Evolutionary conservation across 129 eudicot species (phyloP).

Genomic region (Centrapalus pauciflorus): DNA sequence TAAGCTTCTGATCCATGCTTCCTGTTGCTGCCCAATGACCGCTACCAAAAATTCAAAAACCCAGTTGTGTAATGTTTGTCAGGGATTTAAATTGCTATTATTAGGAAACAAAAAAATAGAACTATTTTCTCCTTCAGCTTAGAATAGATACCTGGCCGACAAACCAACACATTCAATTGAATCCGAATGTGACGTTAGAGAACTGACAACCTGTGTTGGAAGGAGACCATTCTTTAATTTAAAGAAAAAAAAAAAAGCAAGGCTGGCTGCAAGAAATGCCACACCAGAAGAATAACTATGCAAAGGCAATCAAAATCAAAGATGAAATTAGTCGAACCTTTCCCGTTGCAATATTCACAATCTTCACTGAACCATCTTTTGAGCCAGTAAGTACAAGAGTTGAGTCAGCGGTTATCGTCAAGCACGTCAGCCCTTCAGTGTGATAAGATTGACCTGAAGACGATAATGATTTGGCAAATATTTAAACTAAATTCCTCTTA

Average conservation of each 20-base stretch:
- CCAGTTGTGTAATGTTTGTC: background rate
- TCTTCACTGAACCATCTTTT: constrained; percentile 64
- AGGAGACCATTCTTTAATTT: too few relatives aligned
- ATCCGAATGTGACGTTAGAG: constrained; percentile 65
- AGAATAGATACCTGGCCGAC: constrained; percentile 47
- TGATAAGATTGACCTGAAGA: too few relatives aligned
- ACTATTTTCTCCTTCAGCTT: background rate
- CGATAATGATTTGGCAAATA: too few relatives aligned
- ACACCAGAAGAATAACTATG: too few relatives aligned
- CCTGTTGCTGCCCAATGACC: constrained; percentile 90
- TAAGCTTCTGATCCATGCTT: constrained; percentile 83
- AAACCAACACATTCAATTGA: constrained; percentile 75
- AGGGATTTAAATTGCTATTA: background rate
- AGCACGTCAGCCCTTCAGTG: constrained; percentile 87
- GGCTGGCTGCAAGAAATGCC: too few relatives aligned
- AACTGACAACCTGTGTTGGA: constrained; percentile 63
- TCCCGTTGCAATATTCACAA: constrained; percentile 74
- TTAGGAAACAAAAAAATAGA: background rate
- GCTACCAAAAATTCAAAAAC: constrained; percentile 36
- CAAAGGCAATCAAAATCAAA: too few relatives aligned
- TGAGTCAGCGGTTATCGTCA: constrained; percentile 77
- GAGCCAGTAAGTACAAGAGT: constrained; percentile 86
- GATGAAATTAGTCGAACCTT: constrained; percentile 47
- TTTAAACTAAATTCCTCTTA: too few relatives aligned
- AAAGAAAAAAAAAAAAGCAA: too few relatives aligned